phyloP scores from a whole-genome alignment of 805 yeast genomes.

The Lipomyces anomalus region DNA sequence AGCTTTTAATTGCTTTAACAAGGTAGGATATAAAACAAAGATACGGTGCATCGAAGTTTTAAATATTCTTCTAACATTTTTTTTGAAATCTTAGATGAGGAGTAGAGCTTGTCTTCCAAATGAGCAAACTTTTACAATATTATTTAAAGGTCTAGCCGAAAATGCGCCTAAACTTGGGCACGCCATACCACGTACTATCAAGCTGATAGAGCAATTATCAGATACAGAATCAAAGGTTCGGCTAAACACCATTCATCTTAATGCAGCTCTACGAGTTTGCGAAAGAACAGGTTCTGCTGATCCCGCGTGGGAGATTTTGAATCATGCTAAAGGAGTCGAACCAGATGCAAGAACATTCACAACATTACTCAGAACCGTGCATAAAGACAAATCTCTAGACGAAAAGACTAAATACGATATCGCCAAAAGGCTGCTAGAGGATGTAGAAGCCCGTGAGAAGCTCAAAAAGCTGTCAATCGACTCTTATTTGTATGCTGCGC shows the following conservation, averaged over 20 bases:
- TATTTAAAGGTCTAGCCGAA: slow-evolving; percentile 16
- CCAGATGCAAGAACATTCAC: slow-evolving; percentile 3
- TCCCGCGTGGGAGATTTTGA: slow-evolving; percentile 13
- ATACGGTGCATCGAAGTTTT: too few relatives aligned
- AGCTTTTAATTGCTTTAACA: slow-evolving; percentile 8
- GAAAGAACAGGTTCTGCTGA: neutral
- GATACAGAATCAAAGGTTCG: neutral
- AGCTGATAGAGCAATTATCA: slow-evolving; percentile 5
- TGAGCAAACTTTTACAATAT: slow-evolving; percentile 9
- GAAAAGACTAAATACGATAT: neutral
- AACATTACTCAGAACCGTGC: neutral
- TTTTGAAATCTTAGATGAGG: slow-evolving; percentile 15
- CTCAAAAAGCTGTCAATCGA: neutral
- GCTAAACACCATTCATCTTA: slow-evolving; percentile 10
- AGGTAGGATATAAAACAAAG: slow-evolving; percentile 4
- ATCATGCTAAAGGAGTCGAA: slow-evolving; percentile 4
- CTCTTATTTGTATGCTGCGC: neutral
- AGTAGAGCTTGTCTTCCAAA: slow-evolving; percentile 11
- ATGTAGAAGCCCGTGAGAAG: neutral
- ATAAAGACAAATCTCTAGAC: neutral
- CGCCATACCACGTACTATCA: slow-evolving; percentile 3
- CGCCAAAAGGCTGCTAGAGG: neutral
- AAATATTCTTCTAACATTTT: too few relatives aligned
- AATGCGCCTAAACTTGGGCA: slow-evolving; percentile 4
- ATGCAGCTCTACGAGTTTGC: slow-evolving; percentile 16